Evolutionary conservation across 176 grass and related monocot species (phyloP), one percentile per base, ranked within the genome.

Genomic region (Oryza australiensis): DNA sequence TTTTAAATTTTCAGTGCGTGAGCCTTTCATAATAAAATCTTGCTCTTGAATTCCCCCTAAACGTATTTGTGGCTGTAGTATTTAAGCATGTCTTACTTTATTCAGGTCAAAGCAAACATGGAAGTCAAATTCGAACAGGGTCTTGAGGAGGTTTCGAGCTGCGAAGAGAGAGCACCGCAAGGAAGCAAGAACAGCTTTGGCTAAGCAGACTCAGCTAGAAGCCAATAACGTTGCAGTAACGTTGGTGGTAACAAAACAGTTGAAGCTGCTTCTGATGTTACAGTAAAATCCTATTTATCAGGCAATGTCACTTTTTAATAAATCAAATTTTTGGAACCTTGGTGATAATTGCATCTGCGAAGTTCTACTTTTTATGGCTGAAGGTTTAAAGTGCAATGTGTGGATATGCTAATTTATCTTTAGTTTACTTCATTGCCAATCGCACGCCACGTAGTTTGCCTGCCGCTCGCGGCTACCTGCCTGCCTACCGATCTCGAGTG

Each of bases 81-180:
- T 46, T 62, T 80, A 29, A 66, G 74, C 20, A 24, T 6, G n/a
- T n/a, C n/a, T 46, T 46, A 27, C 48, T 62, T 91, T 80, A 41
- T 82, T 74, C 57, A 98, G 95, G 80, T 90, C 92, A 77, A 93
- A 88, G 65, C 87, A 92, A 63, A 83, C 82, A 81, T 95, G 92
- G 95, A 98, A 98, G 64, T 92, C 95, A 41, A 98, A 98, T 85
- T 94, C 29, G 76, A 91, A 66, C 83, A 83, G 55, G 86, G 82
- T 67, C 91, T 88, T 20, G 86, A 93, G 32, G 90, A 94, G 67
- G 71, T 55, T 55, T 70, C n/a, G 62, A 67, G 72, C 78, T 63
- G 81, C n/a, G n/a, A n/a, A n/a, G n/a, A n/a, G n/a, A n/a, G n/a
- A n/a, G n/a, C n/a, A n/a, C n/a, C n/a, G n/a, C n/a, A n/a, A n/a